These are phyloP conservation scores for Penstemon davidsonii DNA, from an alignment of 257 asterid genomes.

Conservation along the genomic window DNA sequence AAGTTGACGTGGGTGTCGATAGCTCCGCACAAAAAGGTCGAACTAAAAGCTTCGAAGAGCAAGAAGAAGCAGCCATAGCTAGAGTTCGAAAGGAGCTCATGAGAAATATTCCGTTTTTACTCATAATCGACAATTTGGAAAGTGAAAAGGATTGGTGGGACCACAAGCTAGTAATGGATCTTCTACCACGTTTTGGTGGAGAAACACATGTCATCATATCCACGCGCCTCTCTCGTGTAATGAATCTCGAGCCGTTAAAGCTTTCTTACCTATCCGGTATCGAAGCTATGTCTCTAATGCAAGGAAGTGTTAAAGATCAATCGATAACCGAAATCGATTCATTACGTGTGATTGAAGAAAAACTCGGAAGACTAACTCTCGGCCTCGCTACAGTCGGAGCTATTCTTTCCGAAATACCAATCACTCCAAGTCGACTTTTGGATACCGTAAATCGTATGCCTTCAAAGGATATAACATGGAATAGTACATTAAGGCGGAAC, in stretches of 20 bases:
- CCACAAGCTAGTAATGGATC: constrained; percentile 80
- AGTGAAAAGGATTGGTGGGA: constrained; percentile 99
- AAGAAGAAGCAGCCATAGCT: constrained; percentile 73
- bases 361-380: constrained; percentile 80
- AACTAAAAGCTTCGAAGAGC: constrained; percentile 75
- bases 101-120: constrained; percentile 73
- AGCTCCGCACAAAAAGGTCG: constrained; percentile 51
- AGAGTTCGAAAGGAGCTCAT: constrained; percentile 82
- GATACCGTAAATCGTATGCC: constrained; percentile 89
- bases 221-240: constrained; percentile 65
- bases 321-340: constrained; percentile 81
- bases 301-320: constrained; percentile 65
- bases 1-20: constrained; percentile 78
- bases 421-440: constrained; percentile 77
- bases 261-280: constrained; percentile 83
- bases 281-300: constrained; percentile 92
- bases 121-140: constrained; percentile 81
- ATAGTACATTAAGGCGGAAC: constrained; percentile 61
- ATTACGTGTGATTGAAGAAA: constrained; percentile 76
- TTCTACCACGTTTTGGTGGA: constrained; percentile 89
- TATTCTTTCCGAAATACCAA: constrained; percentile 88
- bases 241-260: constrained; percentile 81
- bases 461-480: constrained; percentile 48
- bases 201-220: constrained; percentile 86
- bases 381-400: constrained; percentile 92